phyloP scores from a whole-genome alignment of 78 protist genomes.

The Chrysochromulina tobinii region DNA sequence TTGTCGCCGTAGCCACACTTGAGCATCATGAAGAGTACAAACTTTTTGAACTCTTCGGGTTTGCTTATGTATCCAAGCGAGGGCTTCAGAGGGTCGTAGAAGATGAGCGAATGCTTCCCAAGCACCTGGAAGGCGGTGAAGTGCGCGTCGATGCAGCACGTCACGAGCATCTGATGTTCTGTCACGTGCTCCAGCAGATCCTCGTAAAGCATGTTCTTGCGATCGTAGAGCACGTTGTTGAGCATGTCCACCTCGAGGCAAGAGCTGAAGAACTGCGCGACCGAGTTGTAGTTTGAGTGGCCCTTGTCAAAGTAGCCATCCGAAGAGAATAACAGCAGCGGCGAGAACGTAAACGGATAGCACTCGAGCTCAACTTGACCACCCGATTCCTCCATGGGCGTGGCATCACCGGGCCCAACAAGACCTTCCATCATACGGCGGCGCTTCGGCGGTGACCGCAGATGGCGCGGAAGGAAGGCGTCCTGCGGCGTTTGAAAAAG shows the following conservation, averaged over 20 bases:
- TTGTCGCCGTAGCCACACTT: not conserved
- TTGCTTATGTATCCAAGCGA: not conserved
- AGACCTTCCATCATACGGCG: no score
- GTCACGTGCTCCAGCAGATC: slow-evolving; percentile 10
- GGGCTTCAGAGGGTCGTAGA: slow-evolving; percentile 18
- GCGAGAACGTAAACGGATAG: slow-evolving; percentile 24
- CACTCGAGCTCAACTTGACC: not conserved
- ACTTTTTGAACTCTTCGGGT: not conserved
- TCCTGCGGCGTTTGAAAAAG: no score
- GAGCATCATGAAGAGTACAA: not conserved
- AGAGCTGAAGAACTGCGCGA: not conserved
- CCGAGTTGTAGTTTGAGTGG: slow-evolving; percentile 25
- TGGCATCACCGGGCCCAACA: no score
- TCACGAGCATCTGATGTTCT: not conserved
- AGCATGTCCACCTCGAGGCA: slow-evolving; percentile 13
- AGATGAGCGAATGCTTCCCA: not conserved
- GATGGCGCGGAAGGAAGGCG: no score
- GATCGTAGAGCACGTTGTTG: slow-evolving; percentile 22
- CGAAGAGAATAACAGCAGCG: slow-evolving; percentile 1
- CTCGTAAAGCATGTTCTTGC: slow-evolving; percentile 34
- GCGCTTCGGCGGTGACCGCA: no score
- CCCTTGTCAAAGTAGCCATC: slow-evolving; percentile 29
- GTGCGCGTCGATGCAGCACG: slow-evolving; percentile 41
- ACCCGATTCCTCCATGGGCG: no score
- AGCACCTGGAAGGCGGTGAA: slow-evolving; percentile 16